Conservation (phyloP, 2,329 filamentous ascomycete genomes). For the Seiridium unicorne region DNA sequence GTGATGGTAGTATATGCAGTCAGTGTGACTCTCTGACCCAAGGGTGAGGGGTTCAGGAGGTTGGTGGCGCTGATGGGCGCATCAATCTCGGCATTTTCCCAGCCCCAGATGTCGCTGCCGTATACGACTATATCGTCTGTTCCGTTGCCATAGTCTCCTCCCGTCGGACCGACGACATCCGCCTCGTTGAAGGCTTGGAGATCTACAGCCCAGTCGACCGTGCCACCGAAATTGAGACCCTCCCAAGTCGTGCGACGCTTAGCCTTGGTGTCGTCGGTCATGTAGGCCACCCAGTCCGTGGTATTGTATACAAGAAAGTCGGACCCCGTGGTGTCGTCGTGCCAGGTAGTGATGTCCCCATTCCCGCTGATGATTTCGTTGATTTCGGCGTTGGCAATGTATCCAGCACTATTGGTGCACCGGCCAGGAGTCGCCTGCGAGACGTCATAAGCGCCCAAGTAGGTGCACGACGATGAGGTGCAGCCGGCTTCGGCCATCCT, state of each 20-base stretch:
- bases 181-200: too few relatives aligned
- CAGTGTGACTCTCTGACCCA: too few relatives aligned
- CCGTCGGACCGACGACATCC: too few relatives aligned
- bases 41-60: too few relatives aligned
- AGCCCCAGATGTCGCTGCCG: too few relatives aligned
- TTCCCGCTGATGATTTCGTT: conserved; percentile 22
- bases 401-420: conserved; percentile 36
- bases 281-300: conserved; percentile 14
- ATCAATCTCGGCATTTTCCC: too few relatives aligned
- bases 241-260: conserved; percentile 11
- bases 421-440: conserved; percentile 26
- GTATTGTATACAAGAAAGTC: conserved; percentile 19
- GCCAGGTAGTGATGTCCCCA: conserved; percentile 8
- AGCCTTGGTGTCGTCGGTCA: conserved; percentile 14
- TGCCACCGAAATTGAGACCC: conserved; percentile 15
- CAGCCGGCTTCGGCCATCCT: conserved; percentile 28
- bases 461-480: too few relatives aligned
- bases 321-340: conserved; percentile 13
- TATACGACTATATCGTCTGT: too few relatives aligned
- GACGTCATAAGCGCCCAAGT: too few relatives aligned
- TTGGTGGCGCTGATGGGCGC: too few relatives aligned
- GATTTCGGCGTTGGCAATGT: conserved; percentile 38
- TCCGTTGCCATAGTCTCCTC: too few relatives aligned
- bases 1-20: too few relatives aligned
- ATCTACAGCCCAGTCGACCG: conserved; percentile 24